Conservation (phyloP, 2,329 filamentous ascomycete genomes). For the Ophiocordyceps sinensis region DNA sequence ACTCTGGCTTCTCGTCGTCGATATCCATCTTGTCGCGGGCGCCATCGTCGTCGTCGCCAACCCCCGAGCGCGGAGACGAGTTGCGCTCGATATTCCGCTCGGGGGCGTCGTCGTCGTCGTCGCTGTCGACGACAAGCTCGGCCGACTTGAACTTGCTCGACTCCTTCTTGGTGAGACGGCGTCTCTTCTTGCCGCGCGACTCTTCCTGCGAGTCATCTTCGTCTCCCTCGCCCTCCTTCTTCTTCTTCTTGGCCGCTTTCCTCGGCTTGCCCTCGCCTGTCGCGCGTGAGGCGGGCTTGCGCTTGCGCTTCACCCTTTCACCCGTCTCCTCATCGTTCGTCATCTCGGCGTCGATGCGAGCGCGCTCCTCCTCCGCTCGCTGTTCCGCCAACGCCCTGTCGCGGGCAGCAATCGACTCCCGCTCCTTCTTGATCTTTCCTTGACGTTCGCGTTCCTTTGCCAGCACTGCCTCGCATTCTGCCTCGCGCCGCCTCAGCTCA, state of each 20-base stretch:
- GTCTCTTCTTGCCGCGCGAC: slow-evolving; percentile 45
- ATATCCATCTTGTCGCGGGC: slow-evolving; percentile 37
- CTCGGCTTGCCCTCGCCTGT: slow-evolving; percentile 27
- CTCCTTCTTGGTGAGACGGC: slow-evolving; percentile 36
- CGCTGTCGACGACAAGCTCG: slow-evolving; percentile 70
- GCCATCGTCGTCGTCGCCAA: slow-evolving; percentile 19
- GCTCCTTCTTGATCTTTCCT: slow-evolving; percentile 73
- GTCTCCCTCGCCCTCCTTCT: slow-evolving; percentile 21
- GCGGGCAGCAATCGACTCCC: slow-evolving; percentile 63
- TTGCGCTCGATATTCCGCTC: slow-evolving; percentile 25
- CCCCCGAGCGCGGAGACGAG: slow-evolving; percentile 21
- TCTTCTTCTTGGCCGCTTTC: slow-evolving; percentile 44
- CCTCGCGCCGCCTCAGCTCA: slow-evolving; percentile 65
- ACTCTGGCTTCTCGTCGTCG: slow-evolving; percentile 21
- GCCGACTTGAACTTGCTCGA: slow-evolving; percentile 66
- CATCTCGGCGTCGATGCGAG: slow-evolving; percentile 51
- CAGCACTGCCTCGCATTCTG: slow-evolving; percentile 52
- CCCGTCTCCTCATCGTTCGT: slow-evolving; percentile 73
- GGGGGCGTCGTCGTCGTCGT: slow-evolving; percentile 30
- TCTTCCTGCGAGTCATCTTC: slow-evolving; percentile 28
- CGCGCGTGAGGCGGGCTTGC: slow-evolving; percentile 32
- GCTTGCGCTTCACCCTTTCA: slow-evolving; percentile 67
- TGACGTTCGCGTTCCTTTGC: slow-evolving; percentile 60
- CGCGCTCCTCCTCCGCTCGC: slow-evolving; percentile 25
- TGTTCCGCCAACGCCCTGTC: slow-evolving; percentile 60